A percentile compares a stretch with the other conserved stretches of the same genome.
These are phyloP conservation scores for Penicillium digitatum DNA, from an alignment of 2,329 filamentous ascomycete genomes.

Conservation along the genomic window DNA sequence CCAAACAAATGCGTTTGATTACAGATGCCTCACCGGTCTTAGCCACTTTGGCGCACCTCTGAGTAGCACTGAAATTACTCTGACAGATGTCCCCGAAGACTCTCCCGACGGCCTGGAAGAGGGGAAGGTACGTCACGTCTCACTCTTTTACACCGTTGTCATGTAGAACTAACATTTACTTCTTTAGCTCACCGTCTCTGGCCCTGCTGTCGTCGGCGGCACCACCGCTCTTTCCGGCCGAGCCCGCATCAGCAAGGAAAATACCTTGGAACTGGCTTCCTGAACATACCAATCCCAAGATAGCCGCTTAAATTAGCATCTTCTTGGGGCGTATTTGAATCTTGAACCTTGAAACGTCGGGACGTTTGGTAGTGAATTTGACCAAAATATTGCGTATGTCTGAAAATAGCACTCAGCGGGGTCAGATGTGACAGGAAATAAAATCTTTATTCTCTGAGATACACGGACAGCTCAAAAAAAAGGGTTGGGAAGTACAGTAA, in stretches of 20 bases:
- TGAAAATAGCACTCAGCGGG: not conserved
- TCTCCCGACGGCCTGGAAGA: constrained; percentile 41
- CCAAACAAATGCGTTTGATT: constrained; percentile 85
- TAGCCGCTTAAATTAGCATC: not conserved
- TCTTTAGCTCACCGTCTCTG: constrained; percentile 64
- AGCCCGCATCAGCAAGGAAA: constrained; percentile 66
- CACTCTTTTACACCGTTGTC: not conserved
- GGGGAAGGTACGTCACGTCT: constrained; percentile 58
- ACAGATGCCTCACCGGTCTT: constrained; percentile 53
- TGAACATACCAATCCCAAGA: not conserved
- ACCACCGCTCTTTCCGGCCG: constrained; percentile 61
- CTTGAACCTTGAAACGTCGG: not conserved
- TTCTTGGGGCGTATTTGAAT: not conserved
- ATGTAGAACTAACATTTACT: constrained; percentile 1
- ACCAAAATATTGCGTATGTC: not conserved
- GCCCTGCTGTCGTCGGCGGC: constrained; percentile 67
- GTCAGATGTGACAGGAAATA: constrained; percentile 2
- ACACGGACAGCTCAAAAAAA: constrained; percentile 19
- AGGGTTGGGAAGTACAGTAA: constrained; percentile 18
- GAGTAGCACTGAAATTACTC: constrained; percentile 71
- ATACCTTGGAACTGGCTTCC: constrained; percentile 59
- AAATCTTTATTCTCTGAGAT: constrained; percentile 17
- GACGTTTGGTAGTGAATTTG: not conserved
- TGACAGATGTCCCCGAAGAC: constrained; percentile 45
- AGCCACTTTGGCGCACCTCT: constrained; percentile 79